Base-by-base conservation (phyloP, 805 yeast species). In the Brettanomyces custersianus region DNA sequence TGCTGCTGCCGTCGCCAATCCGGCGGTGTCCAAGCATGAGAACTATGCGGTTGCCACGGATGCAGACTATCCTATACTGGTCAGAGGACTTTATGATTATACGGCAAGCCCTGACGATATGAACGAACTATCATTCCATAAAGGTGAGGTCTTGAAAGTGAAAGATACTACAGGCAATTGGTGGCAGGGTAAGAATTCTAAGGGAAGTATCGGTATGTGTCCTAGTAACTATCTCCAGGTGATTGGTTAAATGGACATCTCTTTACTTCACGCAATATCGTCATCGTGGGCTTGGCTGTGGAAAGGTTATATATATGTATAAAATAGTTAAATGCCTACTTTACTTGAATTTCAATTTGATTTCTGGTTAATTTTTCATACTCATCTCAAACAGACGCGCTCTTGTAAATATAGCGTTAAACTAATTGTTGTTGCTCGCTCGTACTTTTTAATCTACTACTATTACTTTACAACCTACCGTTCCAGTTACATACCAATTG, bases 111-210 rank as follows among this genome's bases (percentile, higher is more conserved):
- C 90, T 2, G 94, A 81, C 39, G 98, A 90, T 57, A 86, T 81
- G 43, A 87, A 88, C 52, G 98, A 90, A 62, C 73, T 90, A 18
- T 81, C 95, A 4, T 92, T 90, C 52, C 77, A 70, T 44, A 86
- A 88, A 57, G 96, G 92, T 38, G 97, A 90, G 58, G 64, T 86
- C n/a, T 70, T 90, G 57, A 86, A 80, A 50, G 94, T 90, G 23
- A 85, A 85, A 47, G 96, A 90, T 52, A 85, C 86, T 39, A 83
- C 83, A 45, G 96, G 96, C 31, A 79, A 94, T 62, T 90, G 98
- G 98, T 90, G 97, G 97, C 95, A 87, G 62, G 96, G 95, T 28
- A 76, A 82, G 57, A 74, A 88, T 52, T 69, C 80, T 7, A 81
- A 76, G 47, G 98, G 98, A 23, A 92, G 87, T 56, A 82, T 86